These are phyloP conservation scores for Nicotiana tomentosiformis DNA, from an alignment of 257 asterid species.

Conservation along the genomic window DNA sequence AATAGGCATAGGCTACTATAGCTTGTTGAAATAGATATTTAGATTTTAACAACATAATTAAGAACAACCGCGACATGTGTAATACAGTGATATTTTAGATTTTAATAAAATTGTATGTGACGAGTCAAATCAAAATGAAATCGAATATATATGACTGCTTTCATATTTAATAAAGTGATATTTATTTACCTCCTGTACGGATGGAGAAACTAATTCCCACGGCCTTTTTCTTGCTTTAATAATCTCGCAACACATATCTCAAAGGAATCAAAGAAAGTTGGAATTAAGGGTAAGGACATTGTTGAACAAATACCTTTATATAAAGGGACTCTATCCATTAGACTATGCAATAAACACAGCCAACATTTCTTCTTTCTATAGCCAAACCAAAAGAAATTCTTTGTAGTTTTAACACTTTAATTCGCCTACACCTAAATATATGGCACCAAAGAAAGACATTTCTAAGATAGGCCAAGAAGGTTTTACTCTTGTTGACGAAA, in stretches of 20 bases:
- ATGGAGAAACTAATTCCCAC: not conserved
- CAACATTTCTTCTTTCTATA: not conserved
- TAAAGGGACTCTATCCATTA: not conserved
- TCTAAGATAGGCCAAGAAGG: conserved; percentile 17
- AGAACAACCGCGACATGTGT: too few relatives aligned
- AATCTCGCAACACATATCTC: not conserved
- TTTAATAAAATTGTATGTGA: too few relatives aligned
- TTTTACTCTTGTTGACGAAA: conserved; percentile 14
- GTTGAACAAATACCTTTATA: not conserved
- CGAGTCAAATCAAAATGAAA: too few relatives aligned
- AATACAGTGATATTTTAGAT: not conserved
- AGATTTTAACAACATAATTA: too few relatives aligned
- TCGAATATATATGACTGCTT: not conserved
- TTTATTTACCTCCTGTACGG: too few relatives aligned
- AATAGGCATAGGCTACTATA: not conserved
- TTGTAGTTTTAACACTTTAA: not conserved
- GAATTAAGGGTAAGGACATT: not conserved
- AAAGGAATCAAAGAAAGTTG: not conserved
- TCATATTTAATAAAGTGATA: not conserved
- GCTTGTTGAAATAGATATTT: too few relatives aligned
- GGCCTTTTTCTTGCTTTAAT: not conserved
- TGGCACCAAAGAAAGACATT: conserved; percentile 35
- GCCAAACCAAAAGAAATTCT: not conserved
- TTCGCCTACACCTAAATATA: conserved; percentile 6
- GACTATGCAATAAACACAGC: not conserved